A percentile compares a stretch with the other conserved stretches of the same genome.
Conservation (phyloP, 2,329 filamentous ascomycete genomes). For the Aureobasidium sp. region DNA sequence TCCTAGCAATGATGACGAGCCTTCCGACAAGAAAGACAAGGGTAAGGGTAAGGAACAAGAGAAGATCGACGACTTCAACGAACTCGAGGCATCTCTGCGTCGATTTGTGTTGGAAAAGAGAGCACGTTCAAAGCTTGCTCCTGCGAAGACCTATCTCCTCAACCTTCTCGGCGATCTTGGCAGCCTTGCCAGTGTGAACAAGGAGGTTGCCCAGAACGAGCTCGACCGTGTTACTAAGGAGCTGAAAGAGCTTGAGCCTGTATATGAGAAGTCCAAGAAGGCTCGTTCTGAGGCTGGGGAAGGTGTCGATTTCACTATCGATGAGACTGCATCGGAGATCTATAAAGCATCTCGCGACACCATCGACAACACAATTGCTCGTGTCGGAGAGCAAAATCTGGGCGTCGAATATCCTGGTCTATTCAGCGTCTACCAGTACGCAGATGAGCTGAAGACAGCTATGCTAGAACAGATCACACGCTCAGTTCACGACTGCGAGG, state of each 20-base stretch:
- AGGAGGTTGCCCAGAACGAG: slow-evolving; percentile 78
- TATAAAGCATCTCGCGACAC: slow-evolving; percentile 75
- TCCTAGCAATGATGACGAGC: slow-evolving; percentile 38
- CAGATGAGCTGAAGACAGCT: slow-evolving; percentile 83
- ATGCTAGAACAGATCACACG: slow-evolving; percentile 84
- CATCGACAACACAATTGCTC: slow-evolving; percentile 66
- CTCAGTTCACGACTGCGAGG: slow-evolving; percentile 72
- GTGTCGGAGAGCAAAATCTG: slow-evolving; percentile 68
- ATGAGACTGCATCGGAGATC: slow-evolving; percentile 75
- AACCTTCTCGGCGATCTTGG: slow-evolving; percentile 87
- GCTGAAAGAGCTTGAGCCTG: slow-evolving; percentile 73
- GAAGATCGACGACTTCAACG: slow-evolving; percentile 82
- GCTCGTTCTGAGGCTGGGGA: slow-evolving; percentile 74
- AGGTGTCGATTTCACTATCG: slow-evolving; percentile 72
- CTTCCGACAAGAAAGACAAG: slow-evolving; percentile 48
- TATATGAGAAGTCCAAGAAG: slow-evolving; percentile 75
- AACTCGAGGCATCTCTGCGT: slow-evolving; percentile 78
- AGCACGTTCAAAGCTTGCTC: slow-evolving; percentile 88
- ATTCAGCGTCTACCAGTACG: slow-evolving; percentile 79
- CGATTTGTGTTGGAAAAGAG: slow-evolving; percentile 95
- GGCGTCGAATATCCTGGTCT: slow-evolving; percentile 83
- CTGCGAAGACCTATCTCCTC: slow-evolving; percentile 88
- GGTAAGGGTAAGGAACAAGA: slow-evolving; percentile 72
- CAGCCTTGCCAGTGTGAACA: slow-evolving; percentile 76
- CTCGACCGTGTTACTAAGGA: slow-evolving; percentile 75